These are phyloP conservation scores for Colletotrichum gloeosporioides DNA, from an alignment of 2,329 filamentous ascomycete genomes.

Conservation along the genomic window DNA sequence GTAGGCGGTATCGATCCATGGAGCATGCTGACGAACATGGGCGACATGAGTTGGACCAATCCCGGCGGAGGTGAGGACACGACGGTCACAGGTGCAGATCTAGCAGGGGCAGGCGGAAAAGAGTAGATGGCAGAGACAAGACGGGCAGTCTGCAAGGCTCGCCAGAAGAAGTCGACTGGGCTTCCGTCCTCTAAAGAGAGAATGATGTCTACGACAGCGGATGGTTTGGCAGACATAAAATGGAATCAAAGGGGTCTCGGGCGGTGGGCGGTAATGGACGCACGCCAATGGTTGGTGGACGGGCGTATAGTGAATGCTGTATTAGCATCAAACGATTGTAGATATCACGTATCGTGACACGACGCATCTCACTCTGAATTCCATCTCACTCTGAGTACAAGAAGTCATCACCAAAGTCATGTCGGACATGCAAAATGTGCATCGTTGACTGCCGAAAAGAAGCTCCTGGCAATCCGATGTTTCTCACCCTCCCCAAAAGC, in stretches of 20 bases:
- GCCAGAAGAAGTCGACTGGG: neutral
- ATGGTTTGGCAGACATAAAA: neutral
- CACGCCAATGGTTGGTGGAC: neutral
- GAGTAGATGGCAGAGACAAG: neutral
- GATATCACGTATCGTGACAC: neutral
- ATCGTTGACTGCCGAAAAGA: neutral
- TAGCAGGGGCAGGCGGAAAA: neutral
- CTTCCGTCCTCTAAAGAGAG: neutral
- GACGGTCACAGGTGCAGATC: neutral
- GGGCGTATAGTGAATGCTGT: neutral
- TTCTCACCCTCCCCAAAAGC: neutral
- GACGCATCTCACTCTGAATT: neutral
- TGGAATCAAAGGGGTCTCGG: neutral
- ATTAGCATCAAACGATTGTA: neutral
- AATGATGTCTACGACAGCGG: neutral
- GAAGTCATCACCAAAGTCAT: neutral
- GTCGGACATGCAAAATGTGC: neutral
- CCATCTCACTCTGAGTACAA: neutral
- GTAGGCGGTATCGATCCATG: conserved; percentile 16
- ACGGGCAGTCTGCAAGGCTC: neutral
- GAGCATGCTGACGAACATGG: conserved; percentile 5
- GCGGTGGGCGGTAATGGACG: neutral
- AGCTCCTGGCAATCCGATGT: neutral
- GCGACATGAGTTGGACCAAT: conserved; percentile 8
- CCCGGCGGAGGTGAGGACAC: neutral